Base-by-base conservation (phyloP, 2,329 filamentous ascomycete genomes). In the Cladophialophora psammophila region DNA sequence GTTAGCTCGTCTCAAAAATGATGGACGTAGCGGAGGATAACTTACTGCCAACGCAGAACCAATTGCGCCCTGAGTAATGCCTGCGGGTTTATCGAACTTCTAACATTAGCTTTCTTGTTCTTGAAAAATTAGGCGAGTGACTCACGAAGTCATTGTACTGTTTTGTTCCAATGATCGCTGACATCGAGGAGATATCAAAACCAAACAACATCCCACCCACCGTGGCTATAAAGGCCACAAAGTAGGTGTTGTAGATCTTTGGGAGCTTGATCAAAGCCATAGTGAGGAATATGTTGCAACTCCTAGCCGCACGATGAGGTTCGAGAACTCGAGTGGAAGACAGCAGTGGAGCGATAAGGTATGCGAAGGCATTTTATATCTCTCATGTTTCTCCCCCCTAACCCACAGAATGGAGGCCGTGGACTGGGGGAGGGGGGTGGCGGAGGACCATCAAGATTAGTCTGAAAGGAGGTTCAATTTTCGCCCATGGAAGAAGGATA, bases 121-220 rank as follows among this genome's bases (percentile, higher is more conserved):
- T 13, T 5, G 38, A 15, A 40, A 40, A 40, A 2, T 9, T 15
- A 15, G 38, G 38, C 38, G 4, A 12, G 38, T 10, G 10, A 40
- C 38, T 40, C 10, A 40, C 38, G 70, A 82, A 86, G 5, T 77
- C 73, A 35, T 80, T 75, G 72, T 85, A 86, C 72, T 86, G 83
- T 1, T 77, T 55, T 0, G 83, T 84, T 42, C 80, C 81, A 57
- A 86, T 81, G 68, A 85, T 84, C 50, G 83, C 84, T 57, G 78
- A 81, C 82, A 86, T 85, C 4, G 83, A 85, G 6, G 81, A 83
- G 66, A 86, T 85, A 73, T 87, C 85, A 71, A 87, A 86, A 62
- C 85, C 85, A 66, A 86, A 86, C n/a, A 84, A 76, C 79, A 82
- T 81, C 20, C 83, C 84, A 50, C 84, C 84, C 45, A 85, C 78